These are phyloP conservation scores for Citrus trifoliata DNA, from an alignment of 345 rosid species.

Conservation along the genomic window DNA sequence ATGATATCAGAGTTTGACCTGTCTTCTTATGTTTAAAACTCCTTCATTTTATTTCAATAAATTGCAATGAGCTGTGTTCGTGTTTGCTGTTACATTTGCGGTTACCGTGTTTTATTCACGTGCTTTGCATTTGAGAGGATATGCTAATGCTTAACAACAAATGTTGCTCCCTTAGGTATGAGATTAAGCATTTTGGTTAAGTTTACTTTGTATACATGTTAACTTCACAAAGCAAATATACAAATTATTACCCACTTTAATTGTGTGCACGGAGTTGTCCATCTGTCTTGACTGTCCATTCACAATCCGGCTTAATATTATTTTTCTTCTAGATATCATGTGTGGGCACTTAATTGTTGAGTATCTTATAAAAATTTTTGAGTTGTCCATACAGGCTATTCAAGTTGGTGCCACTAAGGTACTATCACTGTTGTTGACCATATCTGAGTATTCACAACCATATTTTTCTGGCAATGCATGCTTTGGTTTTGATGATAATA, in stretches of 20 bases:
- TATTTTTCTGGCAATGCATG: constrained; percentile 40
- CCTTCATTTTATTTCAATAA: background rate
- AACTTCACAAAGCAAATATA: background rate
- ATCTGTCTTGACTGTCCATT: background rate
- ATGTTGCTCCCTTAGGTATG: background rate
- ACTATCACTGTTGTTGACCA: constrained; percentile 51
- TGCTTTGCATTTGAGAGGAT: background rate
- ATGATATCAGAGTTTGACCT: background rate
- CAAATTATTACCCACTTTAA: background rate
- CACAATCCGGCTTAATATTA: background rate
- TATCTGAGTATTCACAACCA: constrained; percentile 54
- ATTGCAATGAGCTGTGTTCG: background rate
- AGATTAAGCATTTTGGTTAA: background rate
- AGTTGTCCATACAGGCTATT: constrained; percentile 48
- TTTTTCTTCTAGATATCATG: background rate
- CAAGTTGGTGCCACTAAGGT: constrained; percentile 65
- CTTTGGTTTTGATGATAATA: constrained; percentile 69
- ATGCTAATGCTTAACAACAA: background rate
- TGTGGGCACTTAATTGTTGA: background rate
- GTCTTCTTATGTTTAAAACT: background rate
- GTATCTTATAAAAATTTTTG: background rate
- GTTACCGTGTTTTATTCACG: background rate
- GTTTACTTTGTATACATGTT: background rate
- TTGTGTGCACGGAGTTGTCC: background rate
- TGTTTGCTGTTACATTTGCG: background rate